Conservation (phyloP, 768 basidiomycete genomes). For the Chalciporus chontae region DNA sequence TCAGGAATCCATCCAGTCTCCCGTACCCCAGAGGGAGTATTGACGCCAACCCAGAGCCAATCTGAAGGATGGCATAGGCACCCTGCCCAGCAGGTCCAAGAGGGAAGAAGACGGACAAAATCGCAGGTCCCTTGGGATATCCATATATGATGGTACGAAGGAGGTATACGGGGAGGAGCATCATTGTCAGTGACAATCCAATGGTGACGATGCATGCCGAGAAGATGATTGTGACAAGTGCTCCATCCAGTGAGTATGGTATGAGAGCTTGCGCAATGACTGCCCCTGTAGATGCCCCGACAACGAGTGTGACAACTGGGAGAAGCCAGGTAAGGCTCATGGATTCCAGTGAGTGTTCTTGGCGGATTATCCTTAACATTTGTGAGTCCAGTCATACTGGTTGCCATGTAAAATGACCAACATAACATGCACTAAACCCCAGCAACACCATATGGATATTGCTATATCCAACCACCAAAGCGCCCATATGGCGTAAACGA, state of each 20-base stretch:
- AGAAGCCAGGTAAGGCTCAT: constrained; percentile 72
- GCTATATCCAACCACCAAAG: constrained; percentile 68
- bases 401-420: constrained; percentile 32
- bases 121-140: constrained; percentile 42
- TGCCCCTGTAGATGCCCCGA: constrained; percentile 65
- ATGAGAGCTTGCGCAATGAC: constrained; percentile 50
- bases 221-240: constrained; percentile 51
- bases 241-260: constrained; percentile 41
- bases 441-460: constrained; percentile 55
- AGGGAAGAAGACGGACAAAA: constrained; percentile 68
- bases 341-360: constrained; percentile 50
- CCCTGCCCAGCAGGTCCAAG: constrained; percentile 72
- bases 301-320: constrained; percentile 71
- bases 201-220: constrained; percentile 54
- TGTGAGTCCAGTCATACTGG: constrained; percentile 13
- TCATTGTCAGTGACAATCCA: constrained; percentile 57
- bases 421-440: constrained; percentile 66
- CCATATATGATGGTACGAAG: constrained; percentile 56
- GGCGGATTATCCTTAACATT: constrained; percentile 48
- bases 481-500: constrained; percentile 56
- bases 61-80: constrained; percentile 51
- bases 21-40: constrained; percentile 35
- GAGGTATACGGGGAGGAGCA: constrained; percentile 66
- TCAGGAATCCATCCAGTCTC: constrained; percentile 34
- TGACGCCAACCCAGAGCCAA: constrained; percentile 46